These are phyloP conservation scores for Rhodotorula sp. DNA, from an alignment of 1,284 basidiomycete species.

Conservation along the genomic window DNA sequence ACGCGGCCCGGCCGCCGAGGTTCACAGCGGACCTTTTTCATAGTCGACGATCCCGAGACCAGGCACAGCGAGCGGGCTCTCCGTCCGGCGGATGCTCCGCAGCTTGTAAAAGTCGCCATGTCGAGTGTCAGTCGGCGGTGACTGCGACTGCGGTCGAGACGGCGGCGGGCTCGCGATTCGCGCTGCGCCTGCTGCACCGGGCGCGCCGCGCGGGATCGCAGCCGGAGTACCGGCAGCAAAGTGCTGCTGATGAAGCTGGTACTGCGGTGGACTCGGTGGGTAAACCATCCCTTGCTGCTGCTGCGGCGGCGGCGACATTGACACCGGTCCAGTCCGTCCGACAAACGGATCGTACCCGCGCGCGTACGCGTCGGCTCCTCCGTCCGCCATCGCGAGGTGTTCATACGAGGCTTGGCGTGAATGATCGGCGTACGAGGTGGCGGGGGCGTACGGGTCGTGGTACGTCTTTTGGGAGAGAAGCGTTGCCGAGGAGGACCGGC, in stretches of 20 bases:
- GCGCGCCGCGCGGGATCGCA: not conserved
- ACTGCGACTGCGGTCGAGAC: no score
- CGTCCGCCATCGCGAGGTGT: constrained; percentile 26
- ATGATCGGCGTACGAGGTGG: not conserved
- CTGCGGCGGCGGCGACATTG: not conserved
- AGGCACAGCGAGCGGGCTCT: constrained; percentile 5
- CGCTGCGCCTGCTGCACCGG: constrained; percentile 3
- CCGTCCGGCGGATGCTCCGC: not conserved
- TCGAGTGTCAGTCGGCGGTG: not conserved
- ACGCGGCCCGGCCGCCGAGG: no score
- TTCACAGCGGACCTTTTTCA: not conserved
- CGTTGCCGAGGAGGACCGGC: constrained; percentile 4
- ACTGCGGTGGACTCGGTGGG: constrained; percentile 27
- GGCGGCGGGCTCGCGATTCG: not conserved
- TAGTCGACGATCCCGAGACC: not conserved
- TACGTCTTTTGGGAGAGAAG: constrained; percentile 6
- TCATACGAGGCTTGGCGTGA: constrained; percentile 28
- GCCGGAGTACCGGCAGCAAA: not conserved
- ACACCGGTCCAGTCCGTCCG: not conserved
- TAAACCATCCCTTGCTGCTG: constrained; percentile 2
- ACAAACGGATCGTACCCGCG: constrained; percentile 22
- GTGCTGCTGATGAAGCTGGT: not conserved
- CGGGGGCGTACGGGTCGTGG: constrained; percentile 6
- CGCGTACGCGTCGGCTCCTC: constrained; percentile 10
- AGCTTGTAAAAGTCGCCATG: not conserved